These are phyloP conservation scores for Lecanicillium sp. DNA, from an alignment of 2,329 filamentous ascomycete species.

Conservation along the genomic window DNA sequence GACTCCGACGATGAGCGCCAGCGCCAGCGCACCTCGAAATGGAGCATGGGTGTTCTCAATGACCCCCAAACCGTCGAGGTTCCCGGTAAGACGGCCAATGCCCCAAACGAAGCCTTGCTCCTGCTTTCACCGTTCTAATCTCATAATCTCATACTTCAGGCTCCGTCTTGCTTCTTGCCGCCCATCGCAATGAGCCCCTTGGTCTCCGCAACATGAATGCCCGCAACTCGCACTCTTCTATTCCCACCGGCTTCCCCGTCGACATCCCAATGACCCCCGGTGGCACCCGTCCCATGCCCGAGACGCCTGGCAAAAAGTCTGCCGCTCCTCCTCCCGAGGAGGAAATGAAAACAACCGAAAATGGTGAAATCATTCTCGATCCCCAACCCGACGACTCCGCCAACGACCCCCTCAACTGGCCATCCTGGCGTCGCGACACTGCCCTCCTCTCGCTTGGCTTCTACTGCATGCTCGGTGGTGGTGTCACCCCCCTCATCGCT, in stretches of 20 bases:
- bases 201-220: constrained; percentile 52
- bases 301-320: constrained; percentile 11
- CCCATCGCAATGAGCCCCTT: constrained; percentile 52
- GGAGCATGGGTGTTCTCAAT: constrained; percentile 75
- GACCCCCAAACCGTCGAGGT: constrained; percentile 79
- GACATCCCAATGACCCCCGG: constrained; percentile 28
- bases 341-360: constrained; percentile 67
- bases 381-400: constrained; percentile 86
- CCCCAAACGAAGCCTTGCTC: no score
- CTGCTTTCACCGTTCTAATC: background rate
- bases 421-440: constrained; percentile 69
- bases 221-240: constrained; percentile 52
- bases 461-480: constrained; percentile 89
- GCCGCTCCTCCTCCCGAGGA: constrained; percentile 19
- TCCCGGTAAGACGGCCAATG: constrained; percentile 70
- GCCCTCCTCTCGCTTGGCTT: constrained; percentile 79
- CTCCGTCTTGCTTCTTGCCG: constrained; percentile 51
- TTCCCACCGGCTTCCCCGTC: constrained; percentile 40
- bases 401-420: constrained; percentile 94
- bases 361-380: constrained; percentile 80
- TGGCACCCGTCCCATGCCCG: constrained; percentile 17
- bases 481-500: constrained; percentile 84
- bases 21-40: constrained; percentile 33
- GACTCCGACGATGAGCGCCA: constrained; percentile 11
- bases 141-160: constrained; percentile 32